A percentile compares a stretch with the other conserved stretches of the same genome.
phyloP scores from a whole-genome alignment of 352 stramenopile species.

The Phytophthora pseudosyringae region DNA sequence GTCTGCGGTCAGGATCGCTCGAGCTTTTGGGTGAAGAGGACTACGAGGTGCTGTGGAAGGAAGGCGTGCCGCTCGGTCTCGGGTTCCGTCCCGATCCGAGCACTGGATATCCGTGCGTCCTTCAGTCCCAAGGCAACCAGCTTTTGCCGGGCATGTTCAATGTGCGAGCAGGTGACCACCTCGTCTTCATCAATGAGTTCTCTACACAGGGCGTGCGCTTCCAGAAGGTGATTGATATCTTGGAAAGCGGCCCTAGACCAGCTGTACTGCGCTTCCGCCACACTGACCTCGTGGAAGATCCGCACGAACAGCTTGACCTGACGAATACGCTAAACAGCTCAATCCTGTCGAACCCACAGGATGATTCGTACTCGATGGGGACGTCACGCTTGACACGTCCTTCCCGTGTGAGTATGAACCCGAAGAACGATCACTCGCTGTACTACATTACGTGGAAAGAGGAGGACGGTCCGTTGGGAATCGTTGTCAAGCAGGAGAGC shows the following conservation, averaged over 20 bases:
- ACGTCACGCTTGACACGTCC: conserved; percentile 72
- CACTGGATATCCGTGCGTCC: conserved; percentile 76
- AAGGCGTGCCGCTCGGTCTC: conserved; percentile 83
- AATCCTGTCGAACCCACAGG: conserved; percentile 69
- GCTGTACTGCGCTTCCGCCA: conserved; percentile 87
- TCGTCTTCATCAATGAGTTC: conserved; percentile 90
- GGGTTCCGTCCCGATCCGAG: conserved; percentile 83
- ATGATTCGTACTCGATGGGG: conserved; percentile 67
- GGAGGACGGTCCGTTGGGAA: conserved; percentile 83
- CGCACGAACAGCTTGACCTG: conserved; percentile 35
- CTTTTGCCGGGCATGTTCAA: conserved; percentile 87
- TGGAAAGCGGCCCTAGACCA: conserved; percentile 79
- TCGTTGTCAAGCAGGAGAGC: conserved; percentile 89
- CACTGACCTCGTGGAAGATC: conserved; percentile 72
- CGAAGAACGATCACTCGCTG: conserved; percentile 82
- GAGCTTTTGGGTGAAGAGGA: conserved; percentile 85
- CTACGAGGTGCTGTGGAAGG: conserved; percentile 88
- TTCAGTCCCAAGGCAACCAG: conserved; percentile 82
- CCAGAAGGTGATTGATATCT: conserved; percentile 88
- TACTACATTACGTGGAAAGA: conserved; percentile 93
- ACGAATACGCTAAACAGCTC: conserved; percentile 27
- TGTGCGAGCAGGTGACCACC: conserved; percentile 75
- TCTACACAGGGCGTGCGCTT: conserved; percentile 82
- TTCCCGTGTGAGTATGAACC: conserved; percentile 81
- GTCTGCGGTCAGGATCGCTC: conserved; percentile 68